Conservation (phyloP, 805 yeast genomes). For the Scheffersomyces amazonensis region DNA sequence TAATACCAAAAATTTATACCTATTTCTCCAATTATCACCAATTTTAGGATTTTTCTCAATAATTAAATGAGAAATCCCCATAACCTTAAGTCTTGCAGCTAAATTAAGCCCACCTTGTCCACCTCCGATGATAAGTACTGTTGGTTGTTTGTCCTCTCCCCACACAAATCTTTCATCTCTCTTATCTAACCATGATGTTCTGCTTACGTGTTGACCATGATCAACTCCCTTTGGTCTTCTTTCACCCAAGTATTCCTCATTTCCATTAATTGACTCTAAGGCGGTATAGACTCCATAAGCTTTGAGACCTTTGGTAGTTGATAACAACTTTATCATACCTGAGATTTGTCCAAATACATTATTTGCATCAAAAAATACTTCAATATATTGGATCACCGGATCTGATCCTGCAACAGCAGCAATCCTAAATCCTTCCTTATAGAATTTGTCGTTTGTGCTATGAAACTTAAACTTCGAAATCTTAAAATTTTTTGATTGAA, state of each 20-base stretch:
- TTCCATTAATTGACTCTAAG: slow-evolving; percentile 27
- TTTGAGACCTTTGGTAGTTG: slow-evolving; percentile 24
- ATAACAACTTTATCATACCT: slow-evolving; percentile 28
- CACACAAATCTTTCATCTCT: slow-evolving; percentile 25
- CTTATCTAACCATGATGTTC: slow-evolving; percentile 38
- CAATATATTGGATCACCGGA: slow-evolving; percentile 35
- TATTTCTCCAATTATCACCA: slow-evolving; percentile 48
- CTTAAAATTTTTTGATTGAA: slow-evolving; percentile 13
- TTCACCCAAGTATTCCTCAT: slow-evolving; percentile 29
- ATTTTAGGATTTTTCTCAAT: slow-evolving; percentile 33
- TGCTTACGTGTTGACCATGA: slow-evolving; percentile 36
- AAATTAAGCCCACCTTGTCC: slow-evolving; percentile 45
- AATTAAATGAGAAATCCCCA: slow-evolving; percentile 39
- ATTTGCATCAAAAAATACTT: slow-evolving; percentile 24
- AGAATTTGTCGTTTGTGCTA: slow-evolving; percentile 21
- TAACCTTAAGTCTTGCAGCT: slow-evolving; percentile 40
- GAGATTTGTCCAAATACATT: slow-evolving; percentile 30
- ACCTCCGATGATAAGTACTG: slow-evolving; percentile 46
- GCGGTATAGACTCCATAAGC: slow-evolving; percentile 30
- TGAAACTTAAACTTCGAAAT: slow-evolving; percentile 26
- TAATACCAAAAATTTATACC: slow-evolving; percentile 42
- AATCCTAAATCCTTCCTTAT: slow-evolving; percentile 24
- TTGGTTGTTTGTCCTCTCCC: slow-evolving; percentile 33
- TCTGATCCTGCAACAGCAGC: slow-evolving; percentile 22
- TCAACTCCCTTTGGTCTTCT: slow-evolving; percentile 33